Evolutionary conservation across 1,284 basidiomycete species (phyloP), one percentile per base, ranked within the genome.

Genomic region (Heterobasidion occidentale): DNA sequence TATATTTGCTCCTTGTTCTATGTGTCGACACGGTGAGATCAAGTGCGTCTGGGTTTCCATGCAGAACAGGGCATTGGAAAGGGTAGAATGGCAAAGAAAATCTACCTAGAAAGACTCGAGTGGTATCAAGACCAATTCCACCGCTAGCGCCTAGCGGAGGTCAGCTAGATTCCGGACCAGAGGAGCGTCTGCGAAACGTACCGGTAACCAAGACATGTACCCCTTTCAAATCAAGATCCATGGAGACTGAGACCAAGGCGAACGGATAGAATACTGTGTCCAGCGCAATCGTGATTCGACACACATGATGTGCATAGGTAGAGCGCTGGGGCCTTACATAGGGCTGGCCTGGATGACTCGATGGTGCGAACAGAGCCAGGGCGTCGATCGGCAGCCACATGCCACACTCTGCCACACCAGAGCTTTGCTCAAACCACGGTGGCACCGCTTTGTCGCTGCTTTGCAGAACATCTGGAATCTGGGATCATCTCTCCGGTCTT

Each of bases 1-100:
- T 8, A 91, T 86, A 58, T 77, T 77, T 4, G 88, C 84, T 3
- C 85, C 86, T 62, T 85, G 81, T 44, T 80, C 85, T 88, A 64
- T 27, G 17, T 8, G n/a, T 50, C 50, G 53, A 53, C 45, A 38
- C 34, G 35, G 11, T 55, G 35, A 9, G 45, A 17, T 20, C 35
- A 46, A 36, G n/a, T 20, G 50, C n/a, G 42, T 17, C 27, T 4
- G 5, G 38, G 35, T 17, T 19, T 1, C 14, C 38, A 42, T 45
- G 34, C 33, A 27, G 6, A 38, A 56, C 57, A 19, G 19, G 27
- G 46, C 50, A 36, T 20, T 4, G 52, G 42, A n/a, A 8, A 14
- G 19, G 11, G 36, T 14, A 52, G 55, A n/a, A n/a, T n/a, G n/a
- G n/a, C n/a, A n/a, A n/a, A n/a, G n/a, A n/a, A 5, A 35, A 17